These are phyloP conservation scores for Podospora sp. DNA, from an alignment of 495 filamentous ascomycete species.

Conservation along the genomic window DNA sequence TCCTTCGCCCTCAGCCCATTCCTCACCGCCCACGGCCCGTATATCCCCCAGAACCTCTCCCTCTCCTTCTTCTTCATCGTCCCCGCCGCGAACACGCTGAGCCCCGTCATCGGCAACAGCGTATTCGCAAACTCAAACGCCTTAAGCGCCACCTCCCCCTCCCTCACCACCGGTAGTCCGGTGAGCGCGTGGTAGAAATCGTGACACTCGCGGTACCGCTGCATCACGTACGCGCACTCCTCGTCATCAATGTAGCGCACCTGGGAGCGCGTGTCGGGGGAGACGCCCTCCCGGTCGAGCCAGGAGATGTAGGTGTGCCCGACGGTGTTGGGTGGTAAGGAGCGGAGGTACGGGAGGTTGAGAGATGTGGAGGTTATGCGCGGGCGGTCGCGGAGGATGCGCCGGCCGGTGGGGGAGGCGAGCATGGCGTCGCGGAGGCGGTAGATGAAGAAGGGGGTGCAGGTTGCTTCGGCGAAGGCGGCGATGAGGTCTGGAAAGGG, in stretches of 20 bases:
- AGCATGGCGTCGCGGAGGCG: slow-evolving; percentile 93
- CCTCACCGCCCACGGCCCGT: slow-evolving; percentile 86
- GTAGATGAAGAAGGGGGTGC: slow-evolving; percentile 92
- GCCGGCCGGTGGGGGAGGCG: slow-evolving; percentile 75
- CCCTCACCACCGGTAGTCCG: slow-evolving; percentile 84
- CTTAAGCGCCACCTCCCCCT: slow-evolving; percentile 94
- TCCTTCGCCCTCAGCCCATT: slow-evolving; percentile 79
- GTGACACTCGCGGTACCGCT: slow-evolving; percentile 95
- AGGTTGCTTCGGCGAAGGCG: slow-evolving; percentile 87
- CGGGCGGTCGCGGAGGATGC: slow-evolving; percentile 87
- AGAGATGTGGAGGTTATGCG: slow-evolving; percentile 83
- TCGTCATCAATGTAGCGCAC: slow-evolving; percentile 92
- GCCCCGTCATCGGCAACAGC: slow-evolving; percentile 88
- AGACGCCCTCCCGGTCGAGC: slow-evolving; percentile 90
- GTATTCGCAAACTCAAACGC: slow-evolving; percentile 97
- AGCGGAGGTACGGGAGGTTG: slow-evolving; percentile 67
- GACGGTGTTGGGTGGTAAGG: slow-evolving; percentile 71
- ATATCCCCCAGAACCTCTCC: slow-evolving; percentile 69
- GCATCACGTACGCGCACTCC: slow-evolving; percentile 98
- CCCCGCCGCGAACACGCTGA: slow-evolving; percentile 64
- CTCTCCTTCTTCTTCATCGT: slow-evolving; percentile 78
- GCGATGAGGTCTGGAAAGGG: slow-evolving; percentile 78
- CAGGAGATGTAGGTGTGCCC: slow-evolving; percentile 84
- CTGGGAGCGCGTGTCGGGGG: slow-evolving; percentile 78
- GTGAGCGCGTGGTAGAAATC: slow-evolving; percentile 98